Evolutionary conservation across 2,329 filamentous ascomycete species (phyloP).

Genomic region (Myriosclerotinia scirpicola): DNA sequence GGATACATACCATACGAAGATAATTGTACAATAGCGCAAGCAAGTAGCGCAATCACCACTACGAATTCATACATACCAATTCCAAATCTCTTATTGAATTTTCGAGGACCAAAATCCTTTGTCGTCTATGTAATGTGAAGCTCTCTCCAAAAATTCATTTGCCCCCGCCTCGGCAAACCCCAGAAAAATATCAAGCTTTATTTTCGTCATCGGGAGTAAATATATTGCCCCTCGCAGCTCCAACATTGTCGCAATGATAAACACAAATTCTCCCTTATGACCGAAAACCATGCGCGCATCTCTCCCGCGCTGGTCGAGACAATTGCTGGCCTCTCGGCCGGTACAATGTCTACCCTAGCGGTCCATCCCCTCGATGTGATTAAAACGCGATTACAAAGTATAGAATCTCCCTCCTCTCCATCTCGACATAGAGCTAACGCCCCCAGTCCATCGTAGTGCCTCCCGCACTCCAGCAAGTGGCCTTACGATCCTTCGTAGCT

Average conservation of each 20-base stretch:
- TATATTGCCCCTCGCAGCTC: conserved; percentile 23
- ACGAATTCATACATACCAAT: conserved; percentile 21
- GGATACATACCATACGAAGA: conserved; percentile 27
- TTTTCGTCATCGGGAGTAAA: conserved; percentile 27
- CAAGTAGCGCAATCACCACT: conserved; percentile 37
- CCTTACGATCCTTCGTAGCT: conserved; percentile 51
- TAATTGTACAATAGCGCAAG: conserved; percentile 38
- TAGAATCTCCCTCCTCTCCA: conserved; percentile 40
- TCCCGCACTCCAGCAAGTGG: conserved; percentile 48
- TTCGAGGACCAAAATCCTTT: neutral
- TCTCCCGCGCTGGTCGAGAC: conserved; percentile 82
- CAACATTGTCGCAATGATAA: conserved; percentile 27
- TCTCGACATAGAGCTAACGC: conserved; percentile 27
- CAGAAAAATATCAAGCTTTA: conserved; percentile 31
- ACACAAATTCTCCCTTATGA: conserved; percentile 35
- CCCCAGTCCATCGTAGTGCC: conserved; percentile 53
- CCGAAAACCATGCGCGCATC: conserved; percentile 53
- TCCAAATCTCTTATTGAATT: conserved; percentile 19
- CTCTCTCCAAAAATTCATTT: conserved; percentile 1
- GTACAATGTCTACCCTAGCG: conserved; percentile 78
- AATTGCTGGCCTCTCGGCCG: conserved; percentile 85
- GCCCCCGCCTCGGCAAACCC: conserved; percentile 29
- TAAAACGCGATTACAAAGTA: conserved; percentile 93
- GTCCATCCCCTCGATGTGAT: conserved; percentile 94
- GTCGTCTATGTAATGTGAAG: conserved; percentile 2